Base-by-base conservation (phyloP, 208 protist genomes). In the Crithidia acanthocephali region DNA sequence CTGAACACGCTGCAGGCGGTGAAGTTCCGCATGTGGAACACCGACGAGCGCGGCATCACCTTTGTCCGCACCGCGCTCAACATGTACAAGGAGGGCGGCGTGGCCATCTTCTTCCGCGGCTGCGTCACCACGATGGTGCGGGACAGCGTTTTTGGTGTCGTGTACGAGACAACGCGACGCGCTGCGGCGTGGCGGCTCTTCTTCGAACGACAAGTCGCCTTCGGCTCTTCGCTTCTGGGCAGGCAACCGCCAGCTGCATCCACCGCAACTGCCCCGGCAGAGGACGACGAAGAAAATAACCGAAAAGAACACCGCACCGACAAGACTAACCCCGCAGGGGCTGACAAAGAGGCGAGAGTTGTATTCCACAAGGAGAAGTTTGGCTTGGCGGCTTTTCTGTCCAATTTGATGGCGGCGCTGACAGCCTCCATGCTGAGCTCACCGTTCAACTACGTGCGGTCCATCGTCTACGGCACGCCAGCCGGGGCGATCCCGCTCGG, bases 21-120 rank as follows among this genome's bases (percentile, higher is more conserved):
- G 22, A 97, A 97, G 76, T 97, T 95, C 51, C 85, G 88, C 35
- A 97, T 95, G 93, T 97, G 93, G 90, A 94, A 86, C 76, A 79
- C 60, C 1, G 78, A 92, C 33, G 76, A 67, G 25, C 71, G 63
- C 28, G 78, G 81, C 40, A 62, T 84, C 35, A 87, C 78, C 2
- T 97, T 97, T 76, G 52, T 79, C n/a, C 47, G 65, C 15, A 92
- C 87, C 9, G 76, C 88, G 10, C 5, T 45, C 7, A 67, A 88
- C 53, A 89, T 92, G 83, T 95, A 89, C 55, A 59, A 59, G 20
- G 87, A 95, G 56, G 88, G 78, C 15, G 93, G 93, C 13, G 6
- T 81, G 0, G 68, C 69, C n/a, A 91, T 97, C 35, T 97, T 97
- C 71, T 94, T 95, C 51, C 85, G 93, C 27, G 93, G 93, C 6